A percentile compares a stretch with the other conserved stretches of the same genome.
Conservation (phyloP, 306 rosid species). For the Dicorynia guianensis region DNA sequence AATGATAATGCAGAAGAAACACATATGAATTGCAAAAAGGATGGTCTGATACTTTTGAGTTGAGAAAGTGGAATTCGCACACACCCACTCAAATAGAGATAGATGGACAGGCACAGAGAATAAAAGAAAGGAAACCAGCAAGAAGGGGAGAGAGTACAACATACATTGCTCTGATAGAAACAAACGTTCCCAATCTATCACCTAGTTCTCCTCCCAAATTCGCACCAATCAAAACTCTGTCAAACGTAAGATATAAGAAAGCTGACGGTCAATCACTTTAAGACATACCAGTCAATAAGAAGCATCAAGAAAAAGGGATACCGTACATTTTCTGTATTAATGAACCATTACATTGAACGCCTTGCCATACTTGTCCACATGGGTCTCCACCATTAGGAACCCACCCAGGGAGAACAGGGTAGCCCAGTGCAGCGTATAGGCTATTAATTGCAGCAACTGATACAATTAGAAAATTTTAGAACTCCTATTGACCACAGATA, state of each 20-base stretch:
- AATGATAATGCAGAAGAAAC: conserved; percentile 27
- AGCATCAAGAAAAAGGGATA: conserved; percentile 28
- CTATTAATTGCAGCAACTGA: conserved; percentile 84
- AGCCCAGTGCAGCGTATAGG: conserved; percentile 72
- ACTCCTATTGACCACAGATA: conserved; percentile 12
- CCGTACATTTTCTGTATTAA: conserved; percentile 70
- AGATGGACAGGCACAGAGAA: not conserved
- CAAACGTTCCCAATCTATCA: conserved; percentile 66
- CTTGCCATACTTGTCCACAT: conserved; percentile 93
- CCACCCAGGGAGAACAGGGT: conserved; percentile 91
- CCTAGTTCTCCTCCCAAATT: conserved; percentile 93
- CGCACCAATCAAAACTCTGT: conserved; percentile 74
- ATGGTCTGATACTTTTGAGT: conserved; percentile 26
- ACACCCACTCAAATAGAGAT: not conserved
- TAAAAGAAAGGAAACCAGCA: conserved; percentile 21
- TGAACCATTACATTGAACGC: conserved; percentile 75
- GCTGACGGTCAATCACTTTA: conserved; percentile 18
- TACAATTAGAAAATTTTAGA: conserved; percentile 41
- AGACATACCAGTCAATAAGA: conserved; percentile 7
- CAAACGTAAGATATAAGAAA: conserved; percentile 42
- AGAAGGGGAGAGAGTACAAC: conserved; percentile 40
- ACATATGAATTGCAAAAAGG: conserved; percentile 1
- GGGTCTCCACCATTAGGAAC: conserved; percentile 84
- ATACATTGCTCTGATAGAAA: conserved; percentile 75
- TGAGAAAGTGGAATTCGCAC: conserved; percentile 1